Conservation (phyloP, 2,329 filamentous ascomycete species). For the Hortaea werneckii region DNA sequence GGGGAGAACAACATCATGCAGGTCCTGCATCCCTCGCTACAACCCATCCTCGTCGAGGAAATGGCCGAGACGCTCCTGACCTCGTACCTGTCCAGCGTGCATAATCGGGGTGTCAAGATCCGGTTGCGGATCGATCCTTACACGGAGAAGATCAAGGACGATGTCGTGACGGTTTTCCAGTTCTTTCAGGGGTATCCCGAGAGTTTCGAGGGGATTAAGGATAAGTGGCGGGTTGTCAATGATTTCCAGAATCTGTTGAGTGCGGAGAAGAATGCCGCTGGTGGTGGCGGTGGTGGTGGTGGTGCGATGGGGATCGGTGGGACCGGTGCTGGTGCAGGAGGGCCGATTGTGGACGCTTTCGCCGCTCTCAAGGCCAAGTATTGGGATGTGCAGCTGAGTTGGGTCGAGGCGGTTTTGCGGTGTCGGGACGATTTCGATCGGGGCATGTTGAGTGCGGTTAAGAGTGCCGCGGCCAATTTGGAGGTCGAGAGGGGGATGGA, state of each 20-base stretch:
- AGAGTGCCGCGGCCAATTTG: conserved; percentile 77
- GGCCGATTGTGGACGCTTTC: conserved; percentile 65
- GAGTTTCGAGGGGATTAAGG: conserved; percentile 66
- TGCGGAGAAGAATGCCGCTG: conserved; percentile 46
- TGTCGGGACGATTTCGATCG: conserved; percentile 89
- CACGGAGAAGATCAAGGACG: conserved; percentile 86
- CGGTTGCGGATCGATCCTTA: conserved; percentile 70
- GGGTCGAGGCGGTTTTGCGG: conserved; percentile 87
- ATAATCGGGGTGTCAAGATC: conserved; percentile 86
- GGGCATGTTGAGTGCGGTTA: conserved; percentile 77
- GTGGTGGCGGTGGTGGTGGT: no score
- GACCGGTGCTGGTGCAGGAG: conserved; percentile 30
- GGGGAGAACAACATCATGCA: conserved; percentile 58
- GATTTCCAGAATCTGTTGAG: conserved; percentile 69
- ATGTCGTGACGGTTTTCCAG: conserved; percentile 79
- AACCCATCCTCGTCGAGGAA: conserved; percentile 88
- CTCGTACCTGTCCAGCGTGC: conserved; percentile 71
- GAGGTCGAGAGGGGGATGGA: conserved; percentile 71
- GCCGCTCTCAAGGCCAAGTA: conserved; percentile 74
- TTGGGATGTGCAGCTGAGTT: conserved; percentile 89
- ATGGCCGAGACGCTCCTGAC: conserved; percentile 84
- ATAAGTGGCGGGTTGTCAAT: conserved; percentile 87
- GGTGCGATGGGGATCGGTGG: no score
- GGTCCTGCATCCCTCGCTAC: conserved; percentile 75
- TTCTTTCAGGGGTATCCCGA: conserved; percentile 63